These are phyloP conservation scores for Lolium multiflorum DNA, from an alignment of 176 grass and related monocot species.

Conservation along the genomic window DNA sequence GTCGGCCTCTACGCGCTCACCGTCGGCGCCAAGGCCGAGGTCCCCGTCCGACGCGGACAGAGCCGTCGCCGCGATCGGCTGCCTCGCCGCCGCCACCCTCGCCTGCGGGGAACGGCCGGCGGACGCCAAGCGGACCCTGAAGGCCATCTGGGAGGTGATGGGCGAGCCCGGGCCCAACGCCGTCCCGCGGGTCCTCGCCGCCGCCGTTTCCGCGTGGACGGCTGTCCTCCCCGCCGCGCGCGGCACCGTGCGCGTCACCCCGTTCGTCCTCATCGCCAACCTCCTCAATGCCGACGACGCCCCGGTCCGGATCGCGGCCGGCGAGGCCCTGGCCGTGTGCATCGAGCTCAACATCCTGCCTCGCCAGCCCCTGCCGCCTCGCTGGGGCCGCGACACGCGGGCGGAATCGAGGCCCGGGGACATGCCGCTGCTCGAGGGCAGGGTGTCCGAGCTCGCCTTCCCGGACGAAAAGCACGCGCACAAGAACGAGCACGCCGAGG, in stretches of 20 bases:
- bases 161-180: background rate
- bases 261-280: background rate
- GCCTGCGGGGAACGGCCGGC: background rate
- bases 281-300: background rate
- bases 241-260: too few relatives aligned
- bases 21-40: background rate
- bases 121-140: background rate
- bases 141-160: background rate
- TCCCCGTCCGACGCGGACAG: background rate
- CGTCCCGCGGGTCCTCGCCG: background rate
- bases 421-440: background rate
- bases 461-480: background rate
- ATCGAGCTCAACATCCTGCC: slow-evolving; percentile 4
- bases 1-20: slow-evolving; percentile 10
- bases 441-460: background rate
- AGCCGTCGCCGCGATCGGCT: background rate
- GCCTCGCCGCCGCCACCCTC: background rate
- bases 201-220: background rate
- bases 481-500: background rate
- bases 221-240: background rate
- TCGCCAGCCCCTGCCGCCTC: background rate
- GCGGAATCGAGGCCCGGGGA: background rate
- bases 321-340: slow-evolving; percentile 8
- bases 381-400: background rate
- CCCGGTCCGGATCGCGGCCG: background rate